Conservation (phyloP, 1,139 yeast species). For the Candida mesenterica region DNA sequence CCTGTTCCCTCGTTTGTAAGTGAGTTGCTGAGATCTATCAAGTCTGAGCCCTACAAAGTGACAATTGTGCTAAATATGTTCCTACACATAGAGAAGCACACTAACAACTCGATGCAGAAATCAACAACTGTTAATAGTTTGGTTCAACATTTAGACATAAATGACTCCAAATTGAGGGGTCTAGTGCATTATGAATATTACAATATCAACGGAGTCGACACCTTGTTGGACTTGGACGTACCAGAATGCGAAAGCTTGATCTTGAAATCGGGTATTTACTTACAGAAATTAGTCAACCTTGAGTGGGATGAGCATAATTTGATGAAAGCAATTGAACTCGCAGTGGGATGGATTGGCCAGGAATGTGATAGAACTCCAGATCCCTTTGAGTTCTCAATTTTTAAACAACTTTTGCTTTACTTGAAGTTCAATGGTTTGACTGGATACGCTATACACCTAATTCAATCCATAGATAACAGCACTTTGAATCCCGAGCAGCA, state of each 20-base stretch:
- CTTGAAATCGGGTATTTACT: slow-evolving; percentile 20
- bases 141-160: slow-evolving; percentile 12
- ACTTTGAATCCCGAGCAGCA: slow-evolving; percentile 2
- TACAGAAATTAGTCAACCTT: slow-evolving; percentile 20
- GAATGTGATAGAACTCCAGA: neutral
- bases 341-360: neutral
- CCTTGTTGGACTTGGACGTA: slow-evolving; percentile 11
- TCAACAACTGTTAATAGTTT: slow-evolving; percentile 16
- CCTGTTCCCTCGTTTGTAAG: slow-evolving; percentile 6
- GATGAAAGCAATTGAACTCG: slow-evolving; percentile 10
- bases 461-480: slow-evolving; percentile 7
- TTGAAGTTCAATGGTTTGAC: slow-evolving; percentile 37
- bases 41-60: slow-evolving; percentile 3
- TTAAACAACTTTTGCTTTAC: slow-evolving; percentile 30
- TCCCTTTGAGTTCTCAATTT: slow-evolving; percentile 28
- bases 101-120: slow-evolving; percentile 11
- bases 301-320: slow-evolving; percentile 22
- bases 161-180: slow-evolving; percentile 11
- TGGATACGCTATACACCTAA: slow-evolving; percentile 23
- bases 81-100: slow-evolving; percentile 10
- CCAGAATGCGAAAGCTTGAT: slow-evolving; percentile 7
- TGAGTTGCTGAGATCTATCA: slow-evolving; percentile 5
- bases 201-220: slow-evolving; percentile 20
- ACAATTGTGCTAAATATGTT: slow-evolving; percentile 7
- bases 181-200: slow-evolving; percentile 22